Percentiles rank a stretch among this genome's conserved stretches.
phyloP scores from a whole-genome alignment of 805 yeast genomes.

The Lachancea dasiensis region DNA sequence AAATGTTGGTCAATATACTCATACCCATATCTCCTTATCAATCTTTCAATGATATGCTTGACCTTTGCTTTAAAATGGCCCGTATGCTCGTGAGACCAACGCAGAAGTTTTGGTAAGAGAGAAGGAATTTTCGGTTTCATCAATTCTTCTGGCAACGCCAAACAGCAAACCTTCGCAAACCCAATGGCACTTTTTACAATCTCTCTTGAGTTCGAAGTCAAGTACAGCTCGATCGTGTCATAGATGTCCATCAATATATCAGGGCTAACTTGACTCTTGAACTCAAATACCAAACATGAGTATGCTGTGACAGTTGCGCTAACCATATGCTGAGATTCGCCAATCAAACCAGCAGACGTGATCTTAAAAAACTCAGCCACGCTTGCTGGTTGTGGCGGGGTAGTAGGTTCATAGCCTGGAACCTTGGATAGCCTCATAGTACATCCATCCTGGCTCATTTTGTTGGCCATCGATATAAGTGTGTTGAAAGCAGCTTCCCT shows the following conservation, averaged over 20 bases:
- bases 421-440: slow-evolving; percentile 56
- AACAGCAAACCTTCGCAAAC: slow-evolving; percentile 81
- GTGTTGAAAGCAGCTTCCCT: slow-evolving; percentile 74
- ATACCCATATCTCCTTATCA: slow-evolving; percentile 84
- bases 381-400: slow-evolving; percentile 59
- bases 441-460: slow-evolving; percentile 66
- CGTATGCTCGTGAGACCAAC: slow-evolving; percentile 94
- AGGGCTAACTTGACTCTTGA: slow-evolving; percentile 55
- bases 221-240: slow-evolving; percentile 80
- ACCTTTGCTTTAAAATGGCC: slow-evolving; percentile 92
- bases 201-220: slow-evolving; percentile 87
- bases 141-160: slow-evolving; percentile 73
- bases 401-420: slow-evolving; percentile 57
- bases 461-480: slow-evolving; percentile 72
- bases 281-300: slow-evolving; percentile 82
- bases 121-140: slow-evolving; percentile 61
- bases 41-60: slow-evolving; percentile 86
- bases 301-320: slow-evolving; percentile 93
- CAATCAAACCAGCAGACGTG: slow-evolving; percentile 94
- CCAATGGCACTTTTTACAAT: slow-evolving; percentile 94
- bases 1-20: slow-evolving; percentile 75
- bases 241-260: slow-evolving; percentile 67
- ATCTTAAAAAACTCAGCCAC: slow-evolving; percentile 83
- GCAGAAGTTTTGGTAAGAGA: slow-evolving; percentile 65
- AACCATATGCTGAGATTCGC: slow-evolving; percentile 90